Base-by-base conservation (phyloP, 2,329 filamentous ascomycete genomes). In the Monosporascus ibericus region DNA sequence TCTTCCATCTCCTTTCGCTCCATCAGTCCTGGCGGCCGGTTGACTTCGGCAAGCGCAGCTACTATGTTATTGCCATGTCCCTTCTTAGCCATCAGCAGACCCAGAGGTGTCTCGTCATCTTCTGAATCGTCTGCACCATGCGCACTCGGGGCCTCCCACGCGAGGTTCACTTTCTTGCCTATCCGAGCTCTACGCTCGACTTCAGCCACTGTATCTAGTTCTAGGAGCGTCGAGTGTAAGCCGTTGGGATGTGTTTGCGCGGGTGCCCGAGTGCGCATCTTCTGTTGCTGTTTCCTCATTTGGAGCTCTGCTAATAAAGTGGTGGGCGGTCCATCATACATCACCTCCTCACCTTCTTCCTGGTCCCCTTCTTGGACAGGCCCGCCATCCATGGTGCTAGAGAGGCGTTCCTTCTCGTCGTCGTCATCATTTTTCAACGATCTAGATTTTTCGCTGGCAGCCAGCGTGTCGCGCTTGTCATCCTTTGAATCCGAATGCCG, bases 231-330 rank as follows among this genome's bases (percentile, higher is more conserved):
- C 15, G 89, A 89, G 58, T 94, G 90, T 79, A 95, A 86, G n/a
- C 90, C 92, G 51, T 87, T 85, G 20, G 87, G 86, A 60, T 76
- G 77, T 2, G 72, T 70, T 44, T 78, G 82, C 34, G 81, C 77
- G 22, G 85, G 78, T 15, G 87, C 87, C 22, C 85, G 81, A 30
- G 86, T 94, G 37, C 94, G 85, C 56, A 85, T 77, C 68, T 90
- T 92, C 63, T 95, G 86, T 61, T 96, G 88, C 54, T 89, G 85
- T 67, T 99, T 97, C 48, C 94, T 87, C 58, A 95, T 74, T 66
- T 96, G 90, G 7, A 99, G 76, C 67, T 99, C 94, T 0, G 94
- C 94, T 24, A 99, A 80, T 0, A 99, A 78, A 0, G 94, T 99
- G 1, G 91, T 95, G 1, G 94, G 94, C 4, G 85, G 80, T 1